Conservation (phyloP, 306 rosid genomes). For the Cicer arietinum region DNA sequence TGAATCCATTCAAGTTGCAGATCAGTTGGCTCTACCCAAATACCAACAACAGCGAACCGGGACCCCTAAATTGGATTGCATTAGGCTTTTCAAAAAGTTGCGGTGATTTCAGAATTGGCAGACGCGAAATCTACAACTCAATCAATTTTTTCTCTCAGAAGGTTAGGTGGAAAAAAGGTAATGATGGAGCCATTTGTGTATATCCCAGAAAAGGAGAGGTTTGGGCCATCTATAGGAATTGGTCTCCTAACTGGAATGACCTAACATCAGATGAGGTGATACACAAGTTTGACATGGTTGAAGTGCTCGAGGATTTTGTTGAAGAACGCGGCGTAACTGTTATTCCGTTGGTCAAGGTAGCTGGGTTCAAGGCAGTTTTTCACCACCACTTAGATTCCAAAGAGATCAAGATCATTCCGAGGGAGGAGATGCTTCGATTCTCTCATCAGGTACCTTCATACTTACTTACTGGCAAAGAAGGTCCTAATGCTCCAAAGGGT, state of each 20-base stretch:
- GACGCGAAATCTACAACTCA: conserved; percentile 56
- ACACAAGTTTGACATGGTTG: conserved; percentile 79
- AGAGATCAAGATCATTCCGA: conserved; percentile 64
- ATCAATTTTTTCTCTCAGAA: conserved; percentile 78
- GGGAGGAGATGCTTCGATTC: conserved; percentile 79
- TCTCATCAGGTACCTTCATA: conserved; percentile 86
- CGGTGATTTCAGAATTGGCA: conserved; percentile 77
- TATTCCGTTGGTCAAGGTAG: conserved; percentile 83
- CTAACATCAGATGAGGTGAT: conserved; percentile 67
- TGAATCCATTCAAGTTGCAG: conserved; percentile 68
- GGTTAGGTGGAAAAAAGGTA: conserved; percentile 72
- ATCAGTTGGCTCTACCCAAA: conserved; percentile 80
- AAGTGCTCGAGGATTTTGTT: conserved; percentile 71
- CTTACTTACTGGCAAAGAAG: conserved; percentile 75
- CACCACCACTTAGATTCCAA: conserved; percentile 67
- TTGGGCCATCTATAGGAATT: conserved; percentile 90
- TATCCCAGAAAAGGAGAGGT: conserved; percentile 86
- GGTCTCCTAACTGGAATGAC: conserved; percentile 92
- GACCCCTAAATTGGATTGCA: conserved; percentile 65
- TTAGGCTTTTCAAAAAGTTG: conserved; percentile 75
- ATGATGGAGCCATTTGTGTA: conserved; percentile 64
- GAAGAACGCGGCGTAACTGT: conserved; percentile 75
- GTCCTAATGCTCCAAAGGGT: conserved; percentile 78
- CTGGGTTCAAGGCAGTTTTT: conserved; percentile 85
- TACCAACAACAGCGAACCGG: conserved; percentile 65